Conservation (phyloP, 148 eudicot species). For the Arctostaphylos glauca region DNA sequence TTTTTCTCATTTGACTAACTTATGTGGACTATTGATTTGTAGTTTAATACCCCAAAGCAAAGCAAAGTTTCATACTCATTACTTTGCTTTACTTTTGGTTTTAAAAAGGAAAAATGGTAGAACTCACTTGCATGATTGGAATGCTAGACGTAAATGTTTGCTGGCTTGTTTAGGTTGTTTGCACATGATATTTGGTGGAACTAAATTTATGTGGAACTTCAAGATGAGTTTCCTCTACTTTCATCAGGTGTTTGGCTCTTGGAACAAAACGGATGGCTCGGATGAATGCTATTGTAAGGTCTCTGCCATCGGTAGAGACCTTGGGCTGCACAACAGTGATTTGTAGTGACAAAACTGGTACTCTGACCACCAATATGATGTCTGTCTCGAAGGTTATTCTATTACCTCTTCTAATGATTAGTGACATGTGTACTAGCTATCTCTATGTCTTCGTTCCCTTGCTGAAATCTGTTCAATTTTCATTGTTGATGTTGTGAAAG, state of each 20-base stretch:
- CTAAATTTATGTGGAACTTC: background rate
- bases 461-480: background rate
- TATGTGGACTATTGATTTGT: background rate
- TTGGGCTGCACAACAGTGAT: slow-evolving; percentile 98
- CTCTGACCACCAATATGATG: slow-evolving; percentile 99
- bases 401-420: background rate
- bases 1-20: background rate
- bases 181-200: background rate
- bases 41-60: no score
- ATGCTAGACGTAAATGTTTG: background rate
- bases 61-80: no score
- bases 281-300: slow-evolving; percentile 94
- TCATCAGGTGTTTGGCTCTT: slow-evolving; percentile 90
- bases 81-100: background rate
- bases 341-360: slow-evolving; percentile 99
- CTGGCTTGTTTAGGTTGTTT: background rate
- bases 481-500: background rate
- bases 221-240: background rate
- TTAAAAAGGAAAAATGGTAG: background rate
- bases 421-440: background rate
- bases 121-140: background rate
- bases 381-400: slow-evolving; percentile 82
- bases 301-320: slow-evolving; percentile 98
- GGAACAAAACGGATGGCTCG: slow-evolving; percentile 99
- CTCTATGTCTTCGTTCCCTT: background rate